phyloP scores from a whole-genome alignment of 176 grass and related monocot genomes.

The Avena eriantha region DNA sequence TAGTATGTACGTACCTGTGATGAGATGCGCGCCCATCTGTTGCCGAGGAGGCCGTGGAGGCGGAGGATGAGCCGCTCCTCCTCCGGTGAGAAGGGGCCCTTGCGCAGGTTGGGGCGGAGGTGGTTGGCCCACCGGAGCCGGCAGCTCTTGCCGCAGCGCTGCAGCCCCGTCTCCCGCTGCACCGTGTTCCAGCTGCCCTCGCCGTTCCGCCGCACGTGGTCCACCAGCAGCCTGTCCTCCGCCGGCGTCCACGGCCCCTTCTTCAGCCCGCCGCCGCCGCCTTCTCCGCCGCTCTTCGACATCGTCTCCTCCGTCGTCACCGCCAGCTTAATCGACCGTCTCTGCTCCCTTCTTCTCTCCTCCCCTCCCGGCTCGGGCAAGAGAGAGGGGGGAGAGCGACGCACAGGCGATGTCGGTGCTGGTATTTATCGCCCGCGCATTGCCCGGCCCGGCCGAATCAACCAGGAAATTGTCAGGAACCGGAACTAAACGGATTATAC shows the following conservation, averaged over 20 bases:
- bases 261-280: constrained; percentile 40
- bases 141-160: constrained; percentile 94
- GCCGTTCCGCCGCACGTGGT: constrained; percentile 82
- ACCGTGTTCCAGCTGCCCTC: constrained; percentile 94
- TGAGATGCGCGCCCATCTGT: constrained; percentile 86
- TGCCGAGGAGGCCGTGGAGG: constrained; percentile 78
- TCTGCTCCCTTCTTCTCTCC: constrained; percentile 29
- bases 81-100: constrained; percentile 81
- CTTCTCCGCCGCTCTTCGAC: constrained; percentile 20
- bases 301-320: constrained; percentile 26
- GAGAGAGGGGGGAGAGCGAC: constrained; percentile 42
- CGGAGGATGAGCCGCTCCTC: constrained; percentile 81
- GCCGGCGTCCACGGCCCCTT: constrained; percentile 94
- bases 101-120: constrained; percentile 92
- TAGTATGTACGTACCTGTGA: constrained; percentile 46
- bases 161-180: constrained; percentile 69
- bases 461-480: background rate
- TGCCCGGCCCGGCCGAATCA: background rate
- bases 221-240: constrained; percentile 75
- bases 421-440: constrained; percentile 10
- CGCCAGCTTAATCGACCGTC: background rate
- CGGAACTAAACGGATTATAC: background rate
- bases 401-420: constrained; percentile 5
- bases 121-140: constrained; percentile 94
- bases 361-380: constrained; percentile 43